A percentile compares a stretch with the other conserved stretches of the same genome.
phyloP scores from a whole-genome alignment of 2,329 filamentous ascomycete genomes.

The Mollisiaceae sp. region DNA sequence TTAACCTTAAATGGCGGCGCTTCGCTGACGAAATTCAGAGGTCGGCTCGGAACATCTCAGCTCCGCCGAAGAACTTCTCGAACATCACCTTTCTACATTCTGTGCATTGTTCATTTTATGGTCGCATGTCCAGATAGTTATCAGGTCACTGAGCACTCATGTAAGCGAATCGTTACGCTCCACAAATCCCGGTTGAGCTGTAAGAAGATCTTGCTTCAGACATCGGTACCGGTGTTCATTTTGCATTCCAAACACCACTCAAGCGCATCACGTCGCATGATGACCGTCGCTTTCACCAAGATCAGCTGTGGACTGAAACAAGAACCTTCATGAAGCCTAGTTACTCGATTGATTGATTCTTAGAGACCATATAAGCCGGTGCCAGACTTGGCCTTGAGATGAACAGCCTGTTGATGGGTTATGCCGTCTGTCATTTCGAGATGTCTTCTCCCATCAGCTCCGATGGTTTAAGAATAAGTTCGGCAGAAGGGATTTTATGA shows the following conservation, averaged over 20 bases:
- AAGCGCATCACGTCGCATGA: conserved; percentile 8
- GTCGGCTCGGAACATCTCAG: neutral
- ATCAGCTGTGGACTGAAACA: neutral
- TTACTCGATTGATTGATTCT: conserved; percentile 14
- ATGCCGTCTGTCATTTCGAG: conserved; percentile 9
- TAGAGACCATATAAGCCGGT: neutral
- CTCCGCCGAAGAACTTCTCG: conserved; percentile 6
- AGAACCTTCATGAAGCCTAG: neutral
- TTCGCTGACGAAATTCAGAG: neutral
- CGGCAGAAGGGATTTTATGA: neutral
- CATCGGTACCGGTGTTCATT: neutral
- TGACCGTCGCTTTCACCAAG: neutral
- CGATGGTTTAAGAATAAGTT: conserved; percentile 11
- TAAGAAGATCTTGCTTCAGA: conserved; percentile 5
- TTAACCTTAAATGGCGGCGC: neutral
- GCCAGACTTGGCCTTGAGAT: conserved; percentile 9
- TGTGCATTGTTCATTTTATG: neutral
- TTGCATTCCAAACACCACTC: conserved; percentile 14
- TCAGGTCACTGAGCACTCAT: neutral
- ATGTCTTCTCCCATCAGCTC: neutral
- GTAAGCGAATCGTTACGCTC: neutral
- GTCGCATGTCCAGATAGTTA: neutral
- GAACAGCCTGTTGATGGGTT: conserved; percentile 15
- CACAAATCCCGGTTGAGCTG: neutral
- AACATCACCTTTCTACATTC: neutral